A percentile compares a stretch with the other conserved stretches of the same genome.
Conservation (phyloP, 495 filamentous ascomycete species). For the Delitschia confertaspora region DNA sequence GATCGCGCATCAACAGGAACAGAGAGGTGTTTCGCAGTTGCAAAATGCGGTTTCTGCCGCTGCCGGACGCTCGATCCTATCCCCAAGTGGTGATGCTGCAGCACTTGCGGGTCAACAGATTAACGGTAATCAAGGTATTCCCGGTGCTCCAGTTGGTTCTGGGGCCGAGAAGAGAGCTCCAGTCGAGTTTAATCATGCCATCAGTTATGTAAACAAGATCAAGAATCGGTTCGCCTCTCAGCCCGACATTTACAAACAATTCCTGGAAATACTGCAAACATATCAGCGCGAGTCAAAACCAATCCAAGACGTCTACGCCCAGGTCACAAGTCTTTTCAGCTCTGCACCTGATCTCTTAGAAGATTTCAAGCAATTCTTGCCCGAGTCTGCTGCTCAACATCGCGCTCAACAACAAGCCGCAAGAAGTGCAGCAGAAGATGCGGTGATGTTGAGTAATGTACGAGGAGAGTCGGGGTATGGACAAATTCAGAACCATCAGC, state of each 20-base stretch:
- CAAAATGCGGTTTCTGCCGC: slow-evolving; percentile 64
- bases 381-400: slow-evolving; percentile 87
- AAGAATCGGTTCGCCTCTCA: slow-evolving; percentile 97
- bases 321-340: slow-evolving; percentile 91
- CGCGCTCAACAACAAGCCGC: slow-evolving; percentile 55
- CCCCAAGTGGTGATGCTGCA: slow-evolving; percentile 35
- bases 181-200: slow-evolving; percentile 99
- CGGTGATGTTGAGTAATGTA: slow-evolving; percentile 51
- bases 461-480: slow-evolving; percentile 45
- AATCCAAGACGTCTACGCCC: slow-evolving; percentile 95
- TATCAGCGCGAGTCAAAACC: slow-evolving; percentile 98
- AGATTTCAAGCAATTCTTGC: slow-evolving; percentile 98
- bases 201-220: slow-evolving; percentile 99
- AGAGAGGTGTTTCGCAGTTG: slow-evolving; percentile 68
- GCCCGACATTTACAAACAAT: slow-evolving; percentile 98
- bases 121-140: slow-evolving; percentile 38
- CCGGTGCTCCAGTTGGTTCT: slow-evolving; percentile 43
- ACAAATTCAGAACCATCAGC: slow-evolving; percentile 35
- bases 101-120: slow-evolving; percentile 38
- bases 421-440: slow-evolving; percentile 57
- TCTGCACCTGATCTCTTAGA: slow-evolving; percentile 92
- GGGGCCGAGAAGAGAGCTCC: slow-evolving; percentile 80
- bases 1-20: slow-evolving; percentile 65
- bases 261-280: slow-evolving; percentile 95
- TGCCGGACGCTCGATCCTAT: slow-evolving; percentile 36